Percentiles rank a stretch among this genome's conserved stretches.
These are phyloP conservation scores for Holtermanniella nyarrowii DNA, from an alignment of 768 basidiomycete species.

Conservation along the genomic window DNA sequence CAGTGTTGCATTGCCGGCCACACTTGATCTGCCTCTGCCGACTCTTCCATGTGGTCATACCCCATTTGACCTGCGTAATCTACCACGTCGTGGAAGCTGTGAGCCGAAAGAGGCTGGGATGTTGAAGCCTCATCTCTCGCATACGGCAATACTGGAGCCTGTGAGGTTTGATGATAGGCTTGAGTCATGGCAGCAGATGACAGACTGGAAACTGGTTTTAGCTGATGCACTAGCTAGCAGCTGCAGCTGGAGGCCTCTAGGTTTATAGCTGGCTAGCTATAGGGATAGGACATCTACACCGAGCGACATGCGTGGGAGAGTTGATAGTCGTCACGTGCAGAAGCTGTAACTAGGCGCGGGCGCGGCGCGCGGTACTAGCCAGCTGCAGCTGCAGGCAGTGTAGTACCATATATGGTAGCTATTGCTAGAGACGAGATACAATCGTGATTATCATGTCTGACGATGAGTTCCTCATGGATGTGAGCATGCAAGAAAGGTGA, in stretches of 20 bases:
- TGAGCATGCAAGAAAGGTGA: slow-evolving; percentile 11
- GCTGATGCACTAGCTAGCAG: too few relatives aligned
- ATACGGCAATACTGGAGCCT: slow-evolving; percentile 29
- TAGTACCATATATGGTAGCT: too few relatives aligned
- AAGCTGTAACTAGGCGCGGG: too few relatives aligned
- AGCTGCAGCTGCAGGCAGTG: too few relatives aligned
- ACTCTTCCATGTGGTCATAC: slow-evolving; percentile 4
- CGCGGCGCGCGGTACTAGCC: too few relatives aligned
- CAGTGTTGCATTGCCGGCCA: slow-evolving; percentile 37
- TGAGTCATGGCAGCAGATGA: not conserved
- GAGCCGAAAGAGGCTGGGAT: slow-evolving; percentile 26
- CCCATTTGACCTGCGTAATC: slow-evolving; percentile 3
- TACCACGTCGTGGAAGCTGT: slow-evolving; percentile 8
- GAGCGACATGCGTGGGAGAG: too few relatives aligned
- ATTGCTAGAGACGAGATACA: too few relatives aligned
- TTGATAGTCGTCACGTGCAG: too few relatives aligned
- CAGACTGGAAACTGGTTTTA: too few relatives aligned
- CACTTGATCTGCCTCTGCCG: slow-evolving; percentile 9
- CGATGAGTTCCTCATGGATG: slow-evolving; percentile 44
- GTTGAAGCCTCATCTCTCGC: slow-evolving; percentile 33
- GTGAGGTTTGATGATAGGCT: slow-evolving; percentile 1
- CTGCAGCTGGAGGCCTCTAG: too few relatives aligned
- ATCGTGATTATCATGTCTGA: slow-evolving; percentile 42
- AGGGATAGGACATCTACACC: too few relatives aligned
- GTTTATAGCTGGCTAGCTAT: too few relatives aligned